These are phyloP conservation scores for Sinapis alba DNA, from an alignment of 441 rosid genomes.

Conservation along the genomic window DNA sequence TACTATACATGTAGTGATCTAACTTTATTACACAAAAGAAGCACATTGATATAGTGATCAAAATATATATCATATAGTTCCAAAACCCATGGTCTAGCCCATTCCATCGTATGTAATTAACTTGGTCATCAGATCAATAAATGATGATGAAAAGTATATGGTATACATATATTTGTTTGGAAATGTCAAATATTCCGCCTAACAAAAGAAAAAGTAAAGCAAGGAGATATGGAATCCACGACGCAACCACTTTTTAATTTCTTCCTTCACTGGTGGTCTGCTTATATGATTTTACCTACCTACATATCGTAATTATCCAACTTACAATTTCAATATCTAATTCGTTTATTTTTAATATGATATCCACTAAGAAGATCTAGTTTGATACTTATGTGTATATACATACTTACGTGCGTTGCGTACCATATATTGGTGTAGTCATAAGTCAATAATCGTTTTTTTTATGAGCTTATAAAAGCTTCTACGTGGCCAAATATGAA, in stretches of 20 bases:
- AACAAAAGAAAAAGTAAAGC: slow-evolving; percentile 8
- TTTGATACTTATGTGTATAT: neutral
- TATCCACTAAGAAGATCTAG: neutral
- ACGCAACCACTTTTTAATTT: slow-evolving; percentile 1
- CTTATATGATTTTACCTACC: slow-evolving; percentile 8
- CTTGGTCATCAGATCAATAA: neutral
- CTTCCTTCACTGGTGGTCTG: neutral
- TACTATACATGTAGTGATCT: neutral
- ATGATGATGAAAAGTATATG: neutral
- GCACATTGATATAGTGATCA: neutral
- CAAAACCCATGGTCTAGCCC: slow-evolving; percentile 5
- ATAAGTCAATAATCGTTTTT: slow-evolving; percentile 9
- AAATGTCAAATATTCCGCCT: slow-evolving; percentile 31
- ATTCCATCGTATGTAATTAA: neutral
- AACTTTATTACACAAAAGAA: neutral
- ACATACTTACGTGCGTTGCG: neutral
- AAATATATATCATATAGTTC: slow-evolving; percentile 1
- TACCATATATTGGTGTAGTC: neutral
- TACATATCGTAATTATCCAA: neutral
- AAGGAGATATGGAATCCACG: slow-evolving; percentile 33
- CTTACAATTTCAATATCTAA: neutral
- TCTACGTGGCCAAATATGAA: slow-evolving; percentile 2
- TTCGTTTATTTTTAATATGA: neutral
- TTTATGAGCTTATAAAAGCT: slow-evolving; percentile 20
- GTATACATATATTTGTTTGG: neutral